Percentiles rank a stretch among this genome's conserved stretches.
These are phyloP conservation scores for Chernovozyma sophiae-reginae DNA, from an alignment of 1,139 yeast species.

Conservation along the genomic window DNA sequence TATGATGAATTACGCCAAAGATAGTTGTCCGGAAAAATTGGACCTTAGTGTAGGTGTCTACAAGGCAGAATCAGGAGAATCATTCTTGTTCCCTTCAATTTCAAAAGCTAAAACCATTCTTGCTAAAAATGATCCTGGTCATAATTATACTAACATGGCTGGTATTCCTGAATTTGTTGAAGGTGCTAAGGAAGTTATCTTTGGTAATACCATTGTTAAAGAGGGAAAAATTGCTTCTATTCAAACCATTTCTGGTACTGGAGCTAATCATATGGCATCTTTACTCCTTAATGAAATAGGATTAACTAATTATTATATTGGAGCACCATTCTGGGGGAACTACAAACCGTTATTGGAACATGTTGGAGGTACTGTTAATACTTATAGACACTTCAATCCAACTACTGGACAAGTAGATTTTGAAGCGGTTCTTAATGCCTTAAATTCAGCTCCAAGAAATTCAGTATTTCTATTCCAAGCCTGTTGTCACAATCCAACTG, in stretches of 20 bases:
- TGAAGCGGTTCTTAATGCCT: slow-evolving; percentile 21
- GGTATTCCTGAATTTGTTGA: slow-evolving; percentile 36
- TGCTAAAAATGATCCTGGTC: slow-evolving; percentile 36
- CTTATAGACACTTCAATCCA: slow-evolving; percentile 32
- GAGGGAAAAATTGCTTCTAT: slow-evolving; percentile 31
- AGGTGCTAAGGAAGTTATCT: slow-evolving; percentile 34
- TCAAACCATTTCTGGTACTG: slow-evolving; percentile 45
- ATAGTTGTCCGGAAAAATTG: slow-evolving; percentile 28
- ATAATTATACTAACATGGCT: slow-evolving; percentile 40
- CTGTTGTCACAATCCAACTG: slow-evolving; percentile 97
- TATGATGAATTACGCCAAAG: slow-evolving; percentile 24
- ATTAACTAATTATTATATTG: slow-evolving; percentile 28
- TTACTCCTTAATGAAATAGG: slow-evolving; percentile 28
- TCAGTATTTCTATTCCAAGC: slow-evolving; percentile 68
- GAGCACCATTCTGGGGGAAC: slow-evolving; percentile 41
- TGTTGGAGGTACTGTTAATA: slow-evolving; percentile 23
- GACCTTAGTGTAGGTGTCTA: slow-evolving; percentile 45
- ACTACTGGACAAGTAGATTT: slow-evolving; percentile 27
- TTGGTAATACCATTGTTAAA: slow-evolving; percentile 24
- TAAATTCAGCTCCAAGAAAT: slow-evolving; percentile 26
- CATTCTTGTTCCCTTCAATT: slow-evolving; percentile 38
- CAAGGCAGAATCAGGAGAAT: slow-evolving; percentile 33
- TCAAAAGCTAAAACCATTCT: slow-evolving; percentile 31
- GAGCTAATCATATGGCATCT: slow-evolving; percentile 39
- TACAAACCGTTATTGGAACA: slow-evolving; percentile 34